Percentiles rank a stretch among this genome's conserved stretches.
These are phyloP conservation scores for Vigna trinervia DNA, from an alignment of 306 rosid genomes.

Conservation along the genomic window DNA sequence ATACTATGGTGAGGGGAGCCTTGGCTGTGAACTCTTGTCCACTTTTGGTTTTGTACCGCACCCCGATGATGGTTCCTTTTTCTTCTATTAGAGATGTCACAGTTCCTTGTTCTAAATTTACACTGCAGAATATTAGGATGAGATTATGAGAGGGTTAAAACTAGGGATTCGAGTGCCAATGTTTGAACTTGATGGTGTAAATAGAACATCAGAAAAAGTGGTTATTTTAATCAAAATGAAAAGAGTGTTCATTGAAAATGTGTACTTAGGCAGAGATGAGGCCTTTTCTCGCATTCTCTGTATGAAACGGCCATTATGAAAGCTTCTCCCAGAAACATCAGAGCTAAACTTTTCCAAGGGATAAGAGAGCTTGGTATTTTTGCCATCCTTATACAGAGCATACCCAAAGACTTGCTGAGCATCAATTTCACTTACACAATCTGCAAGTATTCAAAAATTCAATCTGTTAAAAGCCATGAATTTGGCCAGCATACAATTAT, in stretches of 20 bases:
- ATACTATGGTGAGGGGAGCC: conserved; percentile 66
- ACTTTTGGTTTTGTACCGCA: conserved; percentile 70
- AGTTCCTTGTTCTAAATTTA: conserved; percentile 84
- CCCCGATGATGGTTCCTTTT: conserved; percentile 77
- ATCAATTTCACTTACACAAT: conserved; percentile 78
- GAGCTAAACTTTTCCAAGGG: conserved; percentile 53
- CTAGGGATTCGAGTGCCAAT: background rate
- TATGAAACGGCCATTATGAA: conserved; percentile 67
- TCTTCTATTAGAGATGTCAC: conserved; percentile 80
- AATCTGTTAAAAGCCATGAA: conserved; percentile 8
- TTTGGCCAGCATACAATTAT: background rate
- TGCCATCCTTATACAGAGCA: conserved; percentile 71
- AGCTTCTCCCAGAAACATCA: conserved; percentile 63
- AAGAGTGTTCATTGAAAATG: background rate
- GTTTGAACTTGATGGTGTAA: background rate
- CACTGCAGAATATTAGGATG: conserved; percentile 54
- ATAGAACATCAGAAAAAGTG: background rate
- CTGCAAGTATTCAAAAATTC: conserved; percentile 51
- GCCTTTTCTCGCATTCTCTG: conserved; percentile 65
- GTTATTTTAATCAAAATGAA: background rate
- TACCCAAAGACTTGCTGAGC: conserved; percentile 82
- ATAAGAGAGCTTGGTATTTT: conserved; percentile 52
- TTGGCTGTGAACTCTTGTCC: conserved; percentile 65
- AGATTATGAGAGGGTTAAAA: background rate
- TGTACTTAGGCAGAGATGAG: conserved; percentile 55